phyloP scores from a whole-genome alignment of 2,329 filamentous ascomycete species.

The Dothideomycetes sp. region DNA sequence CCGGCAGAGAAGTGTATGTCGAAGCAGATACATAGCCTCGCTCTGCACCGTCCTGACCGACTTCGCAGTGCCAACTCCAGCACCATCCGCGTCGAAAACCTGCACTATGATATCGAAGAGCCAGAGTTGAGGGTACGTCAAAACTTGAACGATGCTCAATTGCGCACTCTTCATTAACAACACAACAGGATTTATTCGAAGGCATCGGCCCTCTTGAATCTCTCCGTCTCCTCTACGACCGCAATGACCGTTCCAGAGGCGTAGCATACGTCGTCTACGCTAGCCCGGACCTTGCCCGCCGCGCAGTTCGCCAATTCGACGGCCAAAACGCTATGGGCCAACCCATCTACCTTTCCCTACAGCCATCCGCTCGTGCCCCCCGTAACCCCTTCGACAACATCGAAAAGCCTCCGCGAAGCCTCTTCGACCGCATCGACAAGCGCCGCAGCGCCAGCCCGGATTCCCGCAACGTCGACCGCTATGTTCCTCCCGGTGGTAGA shows the following conservation, averaged over 20 bases:
- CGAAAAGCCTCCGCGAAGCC: conserved; percentile 46
- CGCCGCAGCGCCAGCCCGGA: conserved; percentile 38
- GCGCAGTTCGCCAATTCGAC: conserved; percentile 72
- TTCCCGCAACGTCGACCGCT: conserved; percentile 68
- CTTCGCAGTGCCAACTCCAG: conserved; percentile 32
- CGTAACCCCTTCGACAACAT: conserved; percentile 42
- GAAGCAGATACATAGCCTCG: not conserved
- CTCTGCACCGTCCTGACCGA: not conserved
- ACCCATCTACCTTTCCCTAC: conserved; percentile 65
- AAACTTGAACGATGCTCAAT: not conserved
- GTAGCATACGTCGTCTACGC: conserved; percentile 77
- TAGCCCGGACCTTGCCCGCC: conserved; percentile 57
- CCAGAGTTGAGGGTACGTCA: conserved; percentile 43
- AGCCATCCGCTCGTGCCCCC: conserved; percentile 33
- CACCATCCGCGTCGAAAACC: conserved; percentile 75
- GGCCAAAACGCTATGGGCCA: conserved; percentile 79
- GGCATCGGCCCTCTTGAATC: conserved; percentile 64
- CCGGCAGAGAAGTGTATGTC: conserved; percentile 20
- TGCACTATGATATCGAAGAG: conserved; percentile 86
- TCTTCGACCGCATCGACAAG: conserved; percentile 55
- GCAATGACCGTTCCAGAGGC: conserved; percentile 79
- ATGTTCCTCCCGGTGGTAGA: conserved; percentile 56
- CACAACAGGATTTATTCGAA: conserved; percentile 62
- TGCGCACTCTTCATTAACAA: conserved; percentile 3
- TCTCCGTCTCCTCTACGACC: conserved; percentile 71